These are phyloP conservation scores for Fusarium guadeloupense DNA, from an alignment of 2,329 filamentous ascomycete species.

Conservation along the genomic window DNA sequence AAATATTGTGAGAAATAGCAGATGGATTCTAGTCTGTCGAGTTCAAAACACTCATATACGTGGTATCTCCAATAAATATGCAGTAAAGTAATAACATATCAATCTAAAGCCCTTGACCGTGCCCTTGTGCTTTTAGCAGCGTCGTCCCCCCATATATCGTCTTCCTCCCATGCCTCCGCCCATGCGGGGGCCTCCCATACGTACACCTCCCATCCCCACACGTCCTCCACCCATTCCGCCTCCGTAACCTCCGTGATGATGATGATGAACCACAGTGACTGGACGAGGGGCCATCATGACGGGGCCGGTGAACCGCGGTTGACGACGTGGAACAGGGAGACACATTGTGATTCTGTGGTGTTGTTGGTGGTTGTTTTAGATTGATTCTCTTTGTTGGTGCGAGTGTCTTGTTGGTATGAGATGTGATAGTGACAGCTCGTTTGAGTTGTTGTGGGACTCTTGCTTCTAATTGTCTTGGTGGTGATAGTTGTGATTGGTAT, in stretches of 20 bases:
- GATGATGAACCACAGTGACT: slow-evolving; percentile 14
- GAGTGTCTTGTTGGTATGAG: too few species aligned
- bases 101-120: too few species aligned
- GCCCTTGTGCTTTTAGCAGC: neutral
- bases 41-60: too few species aligned
- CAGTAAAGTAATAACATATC: too few species aligned
- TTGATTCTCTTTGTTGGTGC: neutral
- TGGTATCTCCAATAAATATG: too few species aligned
- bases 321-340: slow-evolving; percentile 10
- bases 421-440: too few species aligned
- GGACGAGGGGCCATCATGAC: slow-evolving; percentile 18
- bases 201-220: slow-evolving; percentile 7
- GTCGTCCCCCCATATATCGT: slow-evolving; percentile 8
- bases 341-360: slow-evolving; percentile 1
- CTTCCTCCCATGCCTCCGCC: slow-evolving; percentile 11
- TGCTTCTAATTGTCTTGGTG: neutral
- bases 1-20: too few species aligned
- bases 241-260: slow-evolving; percentile 14
- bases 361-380: too few species aligned
- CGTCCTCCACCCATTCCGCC: slow-evolving; percentile 15
- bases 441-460: too few species aligned
- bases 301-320: neutral
- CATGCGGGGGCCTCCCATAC: slow-evolving; percentile 16
- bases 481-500: too few species aligned
- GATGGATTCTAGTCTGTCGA: too few species aligned